Base-by-base conservation (phyloP, 495 filamentous ascomycete genomes). In the Rhizodiscina lignyota region DNA sequence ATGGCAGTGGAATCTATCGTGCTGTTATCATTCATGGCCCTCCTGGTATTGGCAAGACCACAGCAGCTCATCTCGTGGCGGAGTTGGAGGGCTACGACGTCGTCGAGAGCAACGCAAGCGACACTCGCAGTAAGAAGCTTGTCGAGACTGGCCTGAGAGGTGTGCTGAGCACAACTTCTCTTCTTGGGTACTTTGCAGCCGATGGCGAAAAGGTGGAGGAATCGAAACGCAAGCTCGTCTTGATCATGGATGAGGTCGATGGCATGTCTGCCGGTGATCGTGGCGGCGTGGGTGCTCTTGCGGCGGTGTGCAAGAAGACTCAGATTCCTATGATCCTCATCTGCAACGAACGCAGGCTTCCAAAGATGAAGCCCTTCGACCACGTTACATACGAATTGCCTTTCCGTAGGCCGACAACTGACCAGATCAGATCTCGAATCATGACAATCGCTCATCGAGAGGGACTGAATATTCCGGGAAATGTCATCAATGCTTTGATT, bases 221-320 rank as follows among this genome's bases (percentile, higher is more conserved):
- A 20, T 65, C 63, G 16, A 96, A 86, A 58, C 87, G 86, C 60
- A 93, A 92, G 40, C 70, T 94, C 18, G 82, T 94, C 5, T 62
- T 99, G 10, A 79, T 99, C 60, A 94, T 99, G 91, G 89, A 99
- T 47, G 89, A 99, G 55, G 89, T 99, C 4, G 89, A 99, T 49
- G 89, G 89, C 22, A 99, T 99, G 89, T 94, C 86, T 31, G 85
- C 85, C 28, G 89, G 89, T 46, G 89, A 99, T 53, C 74, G 89
- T 29, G 89, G 89, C 43, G 89, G 89, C 51, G 91, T 99, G 27
- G 89, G 86, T 16, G 87, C 91, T 21, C 64, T 99, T 24, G 87
- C 89, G 32, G 77, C 84, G 32, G 72, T 94, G 29, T 94, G 86
- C 60, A 94, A 79, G 61, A 94, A 91, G 64, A 83, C 84, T 0